A percentile compares a stretch with the other conserved stretches of the same genome.
Conservation (phyloP, 495 filamentous ascomycete species). For the Aspergillus ellipticus region DNA sequence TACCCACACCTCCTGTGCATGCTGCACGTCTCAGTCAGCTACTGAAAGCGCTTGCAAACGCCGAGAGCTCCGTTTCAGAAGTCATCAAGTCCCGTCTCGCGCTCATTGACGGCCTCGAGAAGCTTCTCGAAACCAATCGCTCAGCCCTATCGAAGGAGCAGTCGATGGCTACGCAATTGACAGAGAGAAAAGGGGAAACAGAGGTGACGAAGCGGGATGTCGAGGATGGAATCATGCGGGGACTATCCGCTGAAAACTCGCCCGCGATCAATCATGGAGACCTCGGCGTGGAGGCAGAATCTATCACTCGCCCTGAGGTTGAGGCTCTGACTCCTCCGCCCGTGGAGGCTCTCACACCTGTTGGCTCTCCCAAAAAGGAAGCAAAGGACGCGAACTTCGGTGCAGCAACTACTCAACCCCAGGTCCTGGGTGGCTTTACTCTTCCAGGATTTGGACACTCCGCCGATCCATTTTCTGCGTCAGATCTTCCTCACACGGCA, state of each 20-base stretch:
- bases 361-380: conserved; percentile 39
- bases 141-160: conserved; percentile 66
- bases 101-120: conserved; percentile 77
- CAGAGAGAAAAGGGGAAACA: conserved; percentile 57
- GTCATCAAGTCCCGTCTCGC: conserved; percentile 80
- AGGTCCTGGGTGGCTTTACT: conserved; percentile 23
- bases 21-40: conserved; percentile 85
- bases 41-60: conserved; percentile 80
- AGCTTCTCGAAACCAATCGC: conserved; percentile 72
- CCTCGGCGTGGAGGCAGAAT: conserved; percentile 38
- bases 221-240: conserved; percentile 82
- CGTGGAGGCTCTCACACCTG: conserved; percentile 46
- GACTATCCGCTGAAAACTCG: conserved; percentile 53
- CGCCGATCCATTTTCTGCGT: conserved; percentile 40
- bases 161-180: conserved; percentile 53
- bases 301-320: conserved; percentile 66
- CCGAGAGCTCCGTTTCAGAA: conserved; percentile 87
- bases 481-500: conserved; percentile 41
- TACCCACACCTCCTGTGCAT: conserved; percentile 80
- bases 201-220: conserved; percentile 80
- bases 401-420: conserved; percentile 22
- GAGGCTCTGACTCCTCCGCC: conserved; percentile 82
- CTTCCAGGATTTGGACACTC: conserved; percentile 35
- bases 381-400: conserved; percentile 21
- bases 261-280: conserved; percentile 38